Conservation (phyloP, 1,284 basidiomycete species). For the Porodaedalea pini region DNA sequence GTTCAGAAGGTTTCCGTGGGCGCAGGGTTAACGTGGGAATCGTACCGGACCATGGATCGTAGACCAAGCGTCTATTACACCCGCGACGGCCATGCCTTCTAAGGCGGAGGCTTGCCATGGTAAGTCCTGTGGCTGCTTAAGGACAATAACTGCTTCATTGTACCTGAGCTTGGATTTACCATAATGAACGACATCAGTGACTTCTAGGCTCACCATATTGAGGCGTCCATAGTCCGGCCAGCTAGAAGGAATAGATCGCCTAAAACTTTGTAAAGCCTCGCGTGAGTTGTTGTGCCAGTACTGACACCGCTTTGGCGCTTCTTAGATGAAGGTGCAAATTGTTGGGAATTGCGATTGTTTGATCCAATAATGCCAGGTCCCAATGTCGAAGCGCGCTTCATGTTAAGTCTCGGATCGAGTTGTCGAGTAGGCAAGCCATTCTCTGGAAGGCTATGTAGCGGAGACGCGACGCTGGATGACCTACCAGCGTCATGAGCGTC, state of each 20-base stretch:
- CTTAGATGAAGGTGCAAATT: constrained; percentile 43
- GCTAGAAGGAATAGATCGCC: constrained; percentile 85
- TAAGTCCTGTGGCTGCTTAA: constrained; percentile 69
- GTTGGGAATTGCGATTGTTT: constrained; percentile 47
- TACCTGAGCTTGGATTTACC: constrained; percentile 54
- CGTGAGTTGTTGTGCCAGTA: constrained; percentile 62
- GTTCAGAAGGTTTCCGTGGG: constrained; percentile 17
- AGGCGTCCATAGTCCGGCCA: constrained; percentile 77
- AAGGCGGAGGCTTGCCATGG: constrained; percentile 85
- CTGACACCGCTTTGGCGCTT: constrained; percentile 63
- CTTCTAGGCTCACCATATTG: constrained; percentile 56
- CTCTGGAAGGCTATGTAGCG: constrained; percentile 12
- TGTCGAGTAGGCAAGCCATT: neutral
- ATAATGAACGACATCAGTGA: constrained; percentile 10
- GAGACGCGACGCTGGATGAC: neutral
- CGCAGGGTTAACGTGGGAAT: constrained; percentile 9
- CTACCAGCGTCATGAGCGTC: constrained; percentile 8
- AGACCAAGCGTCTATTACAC: constrained; percentile 82
- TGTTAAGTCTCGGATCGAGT: constrained; percentile 27
- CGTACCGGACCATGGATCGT: constrained; percentile 67
- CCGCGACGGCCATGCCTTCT: constrained; percentile 77
- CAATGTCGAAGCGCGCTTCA: constrained; percentile 54
- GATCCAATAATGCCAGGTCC: constrained; percentile 33
- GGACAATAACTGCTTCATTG: constrained; percentile 72
- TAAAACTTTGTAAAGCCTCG: constrained; percentile 80